Evolutionary conservation across 352 stramenopile species (phyloP), one percentile per base, ranked within the genome.

Genomic region (Globisporangium megalacanthum): DNA sequence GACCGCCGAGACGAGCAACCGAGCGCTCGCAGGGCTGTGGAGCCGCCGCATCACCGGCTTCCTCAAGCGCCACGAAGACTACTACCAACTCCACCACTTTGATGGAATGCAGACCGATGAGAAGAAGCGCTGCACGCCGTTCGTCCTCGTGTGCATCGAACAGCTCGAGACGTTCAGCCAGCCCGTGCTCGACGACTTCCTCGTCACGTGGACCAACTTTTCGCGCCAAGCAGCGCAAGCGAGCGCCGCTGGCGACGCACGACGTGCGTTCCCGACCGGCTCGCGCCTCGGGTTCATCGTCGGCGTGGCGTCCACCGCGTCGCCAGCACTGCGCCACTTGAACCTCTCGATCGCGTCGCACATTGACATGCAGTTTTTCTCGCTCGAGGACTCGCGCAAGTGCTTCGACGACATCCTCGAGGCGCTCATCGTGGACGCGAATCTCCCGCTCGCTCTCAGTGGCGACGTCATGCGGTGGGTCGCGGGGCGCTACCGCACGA

Each of bases 361-460:
- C 3, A 52, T 95, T 6, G 79, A 92, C 46, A 61, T 92, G 49
- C 76, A 91, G 56, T 91, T 92, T 39, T 92, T 91, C 56, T 72
- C 72, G 15, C 66, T 93, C 6, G 68, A 90, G 37, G 83, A 95
- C 57, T 91, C 83, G 2, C 76, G 72, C 41, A 88, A 87, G 47
- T 83, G 79, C 52, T 89, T 89, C 47, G 66, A 88, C 25, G 73
- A 90, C 58, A 79, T 95, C 35, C 25, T 92, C 13, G 81, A 95
- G 45, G 60, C 70, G 6, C 69, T 95, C 11, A 68, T 93, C 3
- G 80, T 92, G 7, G 66, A 87, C 15, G 68, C 72, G 17, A 74
- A 83, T 33, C 66, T 90, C 8, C 83, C 85, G 1, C 53, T 95
- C 29, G 62, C 58, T 25, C 56, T 92, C 2, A 71, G 62, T 2